Conservation (phyloP, 306 rosid genomes). For the Mimosa bimucronata region DNA sequence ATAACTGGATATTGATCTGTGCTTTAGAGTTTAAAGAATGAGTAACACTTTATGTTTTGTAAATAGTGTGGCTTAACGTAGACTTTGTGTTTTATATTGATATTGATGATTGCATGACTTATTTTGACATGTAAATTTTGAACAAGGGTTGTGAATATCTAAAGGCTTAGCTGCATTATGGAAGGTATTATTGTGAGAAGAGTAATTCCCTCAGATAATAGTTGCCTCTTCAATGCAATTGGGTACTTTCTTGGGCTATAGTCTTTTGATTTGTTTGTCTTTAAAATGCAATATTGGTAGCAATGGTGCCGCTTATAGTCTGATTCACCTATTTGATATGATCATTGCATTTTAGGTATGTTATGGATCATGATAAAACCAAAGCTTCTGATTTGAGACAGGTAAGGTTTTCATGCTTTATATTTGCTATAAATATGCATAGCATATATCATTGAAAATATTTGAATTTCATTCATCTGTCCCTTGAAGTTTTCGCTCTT, state of each 20-base stretch:
- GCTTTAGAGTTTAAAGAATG: neutral
- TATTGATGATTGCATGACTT: neutral
- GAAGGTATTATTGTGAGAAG: slow-evolving; percentile 67
- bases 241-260: slow-evolving; percentile 59
- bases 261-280: neutral
- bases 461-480: slow-evolving; percentile 1
- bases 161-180: slow-evolving; percentile 46
- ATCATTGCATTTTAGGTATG: slow-evolving; percentile 62
- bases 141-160: slow-evolving; percentile 23
- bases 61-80: neutral
- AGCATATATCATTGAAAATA: slow-evolving; percentile 19
- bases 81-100: neutral
- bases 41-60: neutral
- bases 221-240: slow-evolving; percentile 95
- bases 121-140: neutral
- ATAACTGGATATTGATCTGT: neutral
- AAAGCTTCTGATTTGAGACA: slow-evolving; percentile 90
- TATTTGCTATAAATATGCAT: no score
- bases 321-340: slow-evolving; percentile 2
- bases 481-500: neutral
- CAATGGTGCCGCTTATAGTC: slow-evolving; percentile 13
- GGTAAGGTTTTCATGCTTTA: no score
- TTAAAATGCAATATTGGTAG: neutral
- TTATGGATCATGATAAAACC: slow-evolving; percentile 80
- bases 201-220: slow-evolving; percentile 79